phyloP scores from a whole-genome alignment of 805 yeast genomes.

The Candida taoyuanica region DNA sequence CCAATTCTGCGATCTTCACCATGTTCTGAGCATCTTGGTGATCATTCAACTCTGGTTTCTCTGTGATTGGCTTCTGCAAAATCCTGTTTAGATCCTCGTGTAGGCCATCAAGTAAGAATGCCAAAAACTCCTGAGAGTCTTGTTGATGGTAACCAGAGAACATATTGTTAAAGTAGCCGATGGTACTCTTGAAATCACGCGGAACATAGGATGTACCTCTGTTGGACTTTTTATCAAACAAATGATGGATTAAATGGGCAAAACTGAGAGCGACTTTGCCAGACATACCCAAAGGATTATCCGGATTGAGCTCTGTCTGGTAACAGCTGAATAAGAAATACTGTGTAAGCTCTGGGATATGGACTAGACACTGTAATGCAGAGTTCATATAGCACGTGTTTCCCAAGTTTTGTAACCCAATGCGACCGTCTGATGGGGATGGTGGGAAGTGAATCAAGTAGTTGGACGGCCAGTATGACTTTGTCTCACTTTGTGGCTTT shows the following conservation, averaged over 20 bases:
- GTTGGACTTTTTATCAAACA: constrained; percentile 37
- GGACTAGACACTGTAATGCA: constrained; percentile 84
- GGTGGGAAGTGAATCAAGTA: constrained; percentile 29
- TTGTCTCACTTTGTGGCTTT: constrained; percentile 6
- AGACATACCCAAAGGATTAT: constrained; percentile 80
- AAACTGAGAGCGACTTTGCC: constrained; percentile 81
- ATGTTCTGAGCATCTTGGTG: constrained; percentile 48
- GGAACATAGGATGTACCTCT: constrained; percentile 38
- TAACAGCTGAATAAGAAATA: constrained; percentile 65
- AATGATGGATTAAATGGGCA: constrained; percentile 57
- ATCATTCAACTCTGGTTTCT: constrained; percentile 76
- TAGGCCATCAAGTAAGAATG: constrained; percentile 80
- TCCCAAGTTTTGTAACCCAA: constrained; percentile 71
- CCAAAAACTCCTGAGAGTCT: constrained; percentile 89
- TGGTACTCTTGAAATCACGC: constrained; percentile 66
- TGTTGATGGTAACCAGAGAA: constrained; percentile 84
- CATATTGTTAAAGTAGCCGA: constrained; percentile 74
- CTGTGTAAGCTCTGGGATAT: constrained; percentile 74
- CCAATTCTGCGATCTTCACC: constrained; percentile 53
- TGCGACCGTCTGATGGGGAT: constrained; percentile 42
- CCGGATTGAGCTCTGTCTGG: constrained; percentile 60
- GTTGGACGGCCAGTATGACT: constrained; percentile 36
- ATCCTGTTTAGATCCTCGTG: constrained; percentile 92
- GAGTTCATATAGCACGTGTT: constrained; percentile 95
- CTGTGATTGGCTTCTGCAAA: constrained; percentile 75